Percentiles rank a stretch among this genome's conserved stretches.
Conservation (phyloP, 805 yeast species). For the Kuraishia piskuri region DNA sequence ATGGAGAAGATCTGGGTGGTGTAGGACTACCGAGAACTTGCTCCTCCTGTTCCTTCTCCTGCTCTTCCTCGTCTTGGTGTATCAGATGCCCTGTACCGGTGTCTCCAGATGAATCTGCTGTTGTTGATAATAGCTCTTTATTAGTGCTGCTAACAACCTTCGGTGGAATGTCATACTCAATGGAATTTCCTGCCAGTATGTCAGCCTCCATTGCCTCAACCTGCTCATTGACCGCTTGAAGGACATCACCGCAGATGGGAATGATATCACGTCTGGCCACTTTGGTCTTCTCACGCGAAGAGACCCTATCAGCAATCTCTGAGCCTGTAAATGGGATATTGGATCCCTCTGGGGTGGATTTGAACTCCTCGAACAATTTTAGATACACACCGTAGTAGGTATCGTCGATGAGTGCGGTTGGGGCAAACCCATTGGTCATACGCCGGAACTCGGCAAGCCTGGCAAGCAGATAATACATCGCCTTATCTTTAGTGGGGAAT, state of each 20-base stretch:
- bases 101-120: neutral
- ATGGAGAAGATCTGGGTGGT: neutral
- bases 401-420: conserved; percentile 70
- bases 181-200: neutral
- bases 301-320: conserved; percentile 8
- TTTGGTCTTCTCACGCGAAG: conserved; percentile 25
- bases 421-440: conserved; percentile 73
- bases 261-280: conserved; percentile 43
- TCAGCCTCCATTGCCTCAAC: conserved; percentile 12
- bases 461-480: conserved; percentile 33
- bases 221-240: conserved; percentile 12
- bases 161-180: neutral
- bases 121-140: neutral
- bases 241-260: conserved; percentile 22
- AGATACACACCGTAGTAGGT: conserved; percentile 55
- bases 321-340: conserved; percentile 2
- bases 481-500: conserved; percentile 27
- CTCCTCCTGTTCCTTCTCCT: neutral
- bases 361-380: conserved; percentile 28
- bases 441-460: conserved; percentile 55
- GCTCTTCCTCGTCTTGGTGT: neutral
- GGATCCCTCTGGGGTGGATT: neutral
- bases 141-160: neutral
- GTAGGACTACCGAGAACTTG: too few species aligned
- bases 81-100: too few species aligned